A percentile compares a stretch with the other conserved stretches of the same genome.
Conservation (phyloP, 495 filamentous ascomycete species). For the Penicillium odoratum region DNA sequence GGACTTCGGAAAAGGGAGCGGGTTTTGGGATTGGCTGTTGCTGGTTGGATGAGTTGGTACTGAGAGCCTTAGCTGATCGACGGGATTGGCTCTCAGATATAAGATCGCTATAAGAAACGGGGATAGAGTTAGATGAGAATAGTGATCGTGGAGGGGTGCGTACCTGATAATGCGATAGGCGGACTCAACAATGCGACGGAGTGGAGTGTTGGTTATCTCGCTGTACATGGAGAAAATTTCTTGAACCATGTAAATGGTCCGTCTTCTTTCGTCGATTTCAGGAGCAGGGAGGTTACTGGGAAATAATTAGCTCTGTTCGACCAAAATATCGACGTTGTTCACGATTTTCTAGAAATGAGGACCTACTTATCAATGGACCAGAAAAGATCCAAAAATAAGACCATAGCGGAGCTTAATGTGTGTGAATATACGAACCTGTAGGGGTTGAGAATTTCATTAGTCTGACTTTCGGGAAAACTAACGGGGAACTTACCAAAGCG, state of each 20-base stretch:
- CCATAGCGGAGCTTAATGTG: conserved; percentile 2
- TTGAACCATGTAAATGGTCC: background rate
- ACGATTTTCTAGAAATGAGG: background rate
- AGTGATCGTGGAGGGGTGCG: background rate
- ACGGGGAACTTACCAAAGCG: background rate
- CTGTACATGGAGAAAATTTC: conserved; percentile 3
- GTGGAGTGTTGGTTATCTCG: conserved; percentile 1
- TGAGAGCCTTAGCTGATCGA: background rate
- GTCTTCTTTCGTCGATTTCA: background rate
- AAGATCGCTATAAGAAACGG: background rate
- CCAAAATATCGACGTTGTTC: background rate
- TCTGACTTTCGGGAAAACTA: background rate
- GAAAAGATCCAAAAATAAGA: background rate
- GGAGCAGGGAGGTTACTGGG: background rate
- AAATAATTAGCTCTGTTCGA: background rate
- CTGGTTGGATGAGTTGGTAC: background rate
- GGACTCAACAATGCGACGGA: background rate
- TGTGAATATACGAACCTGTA: conserved; percentile 4
- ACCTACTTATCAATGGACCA: conserved; percentile 5
- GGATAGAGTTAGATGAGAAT: background rate
- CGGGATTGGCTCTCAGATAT: conserved; percentile 1
- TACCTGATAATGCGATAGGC: conserved; percentile 5
- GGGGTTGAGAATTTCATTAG: background rate
- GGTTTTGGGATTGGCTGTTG: background rate
- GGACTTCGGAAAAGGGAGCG: background rate